Evolutionary conservation across 768 basidiomycete genomes (phyloP).

Genomic region (Neoboletus subvelutipes): DNA sequence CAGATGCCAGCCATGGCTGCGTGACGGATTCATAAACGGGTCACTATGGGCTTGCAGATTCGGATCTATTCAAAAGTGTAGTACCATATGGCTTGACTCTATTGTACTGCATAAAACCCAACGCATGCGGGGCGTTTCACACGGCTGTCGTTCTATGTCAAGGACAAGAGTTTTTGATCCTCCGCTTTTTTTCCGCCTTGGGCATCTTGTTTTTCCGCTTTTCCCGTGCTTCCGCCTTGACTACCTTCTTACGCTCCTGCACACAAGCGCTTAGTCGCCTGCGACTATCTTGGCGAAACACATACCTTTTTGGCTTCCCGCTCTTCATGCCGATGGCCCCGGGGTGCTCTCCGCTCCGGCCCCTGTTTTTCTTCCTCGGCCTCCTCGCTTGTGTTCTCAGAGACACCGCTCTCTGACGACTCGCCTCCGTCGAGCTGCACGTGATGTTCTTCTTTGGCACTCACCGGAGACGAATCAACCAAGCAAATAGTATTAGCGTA

Average conservation of each 20-base stretch:
- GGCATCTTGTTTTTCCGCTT: conserved; percentile 92
- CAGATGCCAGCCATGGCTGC: conserved; percentile 91
- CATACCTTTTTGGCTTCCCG: conserved; percentile 86
- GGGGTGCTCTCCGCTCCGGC: conserved; percentile 53
- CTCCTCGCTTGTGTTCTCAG: conserved; percentile 33
- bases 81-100: conserved; percentile 3
- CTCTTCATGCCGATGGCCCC: conserved; percentile 93
- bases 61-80: conserved; percentile 8
- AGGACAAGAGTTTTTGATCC: conserved; percentile 54
- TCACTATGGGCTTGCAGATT: conserved; percentile 7
- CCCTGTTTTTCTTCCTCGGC: conserved; percentile 37
- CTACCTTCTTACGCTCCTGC: conserved; percentile 89
- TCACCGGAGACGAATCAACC: conserved; percentile 39
- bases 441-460: conserved; percentile 6
- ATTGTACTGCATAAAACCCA: background rate
- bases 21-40: conserved; percentile 73
- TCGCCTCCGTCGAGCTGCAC: conserved; percentile 21
- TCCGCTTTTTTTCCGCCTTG: conserved; percentile 90
- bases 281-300: conserved; percentile 7
- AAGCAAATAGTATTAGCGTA: conserved; percentile 88
- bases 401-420: conserved; percentile 24
- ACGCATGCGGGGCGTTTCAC: conserved; percentile 13
- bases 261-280: conserved; percentile 9
- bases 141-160: conserved; percentile 17
- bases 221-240: conserved; percentile 84